These are phyloP conservation scores for Solanum piurae DNA, from an alignment of 257 asterid species.

Conservation along the genomic window DNA sequence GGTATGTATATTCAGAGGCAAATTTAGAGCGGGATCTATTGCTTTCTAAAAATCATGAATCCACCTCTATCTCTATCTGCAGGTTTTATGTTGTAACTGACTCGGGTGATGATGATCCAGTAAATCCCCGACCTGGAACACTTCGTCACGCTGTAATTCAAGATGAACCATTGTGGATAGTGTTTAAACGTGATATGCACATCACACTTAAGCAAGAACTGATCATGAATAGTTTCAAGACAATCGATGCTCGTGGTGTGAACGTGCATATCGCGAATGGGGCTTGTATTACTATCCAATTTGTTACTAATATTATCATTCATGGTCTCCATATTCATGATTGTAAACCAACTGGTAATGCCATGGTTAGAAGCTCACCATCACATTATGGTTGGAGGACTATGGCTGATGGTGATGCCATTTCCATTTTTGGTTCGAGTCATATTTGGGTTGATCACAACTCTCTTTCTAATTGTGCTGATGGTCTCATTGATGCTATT, in stretches of 20 bases:
- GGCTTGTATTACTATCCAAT: constrained; percentile 70
- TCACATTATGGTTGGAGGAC: constrained; percentile 85
- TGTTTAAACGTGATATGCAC: constrained; percentile 72
- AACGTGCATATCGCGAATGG: constrained; percentile 80
- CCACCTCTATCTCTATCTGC: not conserved
- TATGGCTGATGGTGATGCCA: constrained; percentile 83
- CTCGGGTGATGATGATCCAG: constrained; percentile 53
- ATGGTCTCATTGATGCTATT: constrained; percentile 77
- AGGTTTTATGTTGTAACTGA: constrained; percentile 53
- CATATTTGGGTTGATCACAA: constrained; percentile 87
- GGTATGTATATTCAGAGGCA: constrained; percentile 1
- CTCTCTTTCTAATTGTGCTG: constrained; percentile 70
- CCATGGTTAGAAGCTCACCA: constrained; percentile 81
- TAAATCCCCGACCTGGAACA: constrained; percentile 80
- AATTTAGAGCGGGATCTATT: not conserved
- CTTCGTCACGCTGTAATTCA: constrained; percentile 85
- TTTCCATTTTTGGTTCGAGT: constrained; percentile 63
- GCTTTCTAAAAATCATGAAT: not conserved
- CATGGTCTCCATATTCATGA: constrained; percentile 86
- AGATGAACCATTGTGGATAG: constrained; percentile 72
- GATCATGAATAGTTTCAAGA: constrained; percentile 82
- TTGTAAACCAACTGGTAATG: constrained; percentile 67
- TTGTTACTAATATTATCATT: constrained; percentile 63
- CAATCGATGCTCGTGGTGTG: constrained; percentile 80
- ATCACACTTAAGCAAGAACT: constrained; percentile 71